Percentiles rank a stretch among this genome's conserved stretches.
These are phyloP conservation scores for Leccinum uliginosum DNA, from an alignment of 768 basidiomycete species.

Conservation along the genomic window DNA sequence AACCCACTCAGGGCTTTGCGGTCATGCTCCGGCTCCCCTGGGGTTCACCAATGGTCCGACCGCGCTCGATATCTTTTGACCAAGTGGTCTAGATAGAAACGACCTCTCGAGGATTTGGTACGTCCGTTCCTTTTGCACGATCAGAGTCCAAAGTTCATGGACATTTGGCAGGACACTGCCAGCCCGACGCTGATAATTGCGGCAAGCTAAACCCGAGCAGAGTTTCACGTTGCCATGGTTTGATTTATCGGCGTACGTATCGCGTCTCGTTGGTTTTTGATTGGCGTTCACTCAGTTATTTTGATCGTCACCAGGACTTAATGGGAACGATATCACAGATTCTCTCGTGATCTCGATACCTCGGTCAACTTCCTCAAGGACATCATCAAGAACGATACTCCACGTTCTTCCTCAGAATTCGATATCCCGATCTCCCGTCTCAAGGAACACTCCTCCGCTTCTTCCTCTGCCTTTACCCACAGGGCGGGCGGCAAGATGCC, in stretches of 20 bases:
- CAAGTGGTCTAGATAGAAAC: constrained; percentile 83
- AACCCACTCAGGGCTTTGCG: constrained; percentile 43
- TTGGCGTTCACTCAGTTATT: not conserved
- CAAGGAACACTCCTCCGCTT: constrained; percentile 69
- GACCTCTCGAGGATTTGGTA: constrained; percentile 94
- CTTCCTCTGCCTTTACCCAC: constrained; percentile 44
- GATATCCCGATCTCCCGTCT: constrained; percentile 57
- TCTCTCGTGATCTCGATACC: constrained; percentile 79
- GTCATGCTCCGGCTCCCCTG: constrained; percentile 41
- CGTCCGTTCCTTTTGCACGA: constrained; percentile 22
- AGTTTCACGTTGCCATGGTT: constrained; percentile 98
- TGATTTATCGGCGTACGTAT: constrained; percentile 90
- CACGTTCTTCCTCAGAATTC: constrained; percentile 52
- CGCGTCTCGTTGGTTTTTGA: not conserved
- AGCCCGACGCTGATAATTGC: constrained; percentile 88
- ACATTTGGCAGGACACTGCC: constrained; percentile 65
- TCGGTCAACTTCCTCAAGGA: constrained; percentile 89
- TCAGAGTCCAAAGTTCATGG: not conserved
- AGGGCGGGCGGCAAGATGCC: constrained; percentile 72
- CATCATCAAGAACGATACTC: constrained; percentile 81
- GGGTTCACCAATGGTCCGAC: constrained; percentile 85
- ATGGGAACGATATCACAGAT: constrained; percentile 88
- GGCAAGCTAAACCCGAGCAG: constrained; percentile 91
- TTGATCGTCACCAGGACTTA: constrained; percentile 60
- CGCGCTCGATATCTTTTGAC: constrained; percentile 90